phyloP scores from a whole-genome alignment of 208 protist species.

The Trypanosoma congolense region DNA sequence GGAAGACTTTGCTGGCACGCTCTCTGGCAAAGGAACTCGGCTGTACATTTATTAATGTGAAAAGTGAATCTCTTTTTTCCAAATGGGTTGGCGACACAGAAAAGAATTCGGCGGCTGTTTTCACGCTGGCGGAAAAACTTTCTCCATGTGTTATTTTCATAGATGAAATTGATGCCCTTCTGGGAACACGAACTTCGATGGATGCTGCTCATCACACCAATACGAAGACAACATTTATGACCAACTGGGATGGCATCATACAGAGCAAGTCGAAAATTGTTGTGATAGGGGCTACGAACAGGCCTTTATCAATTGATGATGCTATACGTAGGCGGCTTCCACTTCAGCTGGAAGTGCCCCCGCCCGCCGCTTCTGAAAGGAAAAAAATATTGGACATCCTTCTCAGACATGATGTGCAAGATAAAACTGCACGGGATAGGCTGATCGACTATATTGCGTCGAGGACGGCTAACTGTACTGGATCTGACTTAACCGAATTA shows the following conservation, averaged over 20 bases:
- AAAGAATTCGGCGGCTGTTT: constrained; percentile 91
- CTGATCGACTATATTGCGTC: constrained; percentile 73
- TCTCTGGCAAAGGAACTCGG: constrained; percentile 99
- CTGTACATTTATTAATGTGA: constrained; percentile 99
- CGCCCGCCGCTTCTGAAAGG: constrained; percentile 48
- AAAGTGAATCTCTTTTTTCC: constrained; percentile 74
- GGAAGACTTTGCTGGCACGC: constrained; percentile 98
- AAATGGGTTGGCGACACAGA: constrained; percentile 96
- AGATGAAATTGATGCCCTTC: constrained; percentile 90
- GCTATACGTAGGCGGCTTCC: constrained; percentile 89
- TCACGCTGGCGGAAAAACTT: constrained; percentile 79
- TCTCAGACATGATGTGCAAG: constrained; percentile 51
- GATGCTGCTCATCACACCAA: constrained; percentile 66
- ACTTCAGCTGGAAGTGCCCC: constrained; percentile 75
- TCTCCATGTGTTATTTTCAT: constrained; percentile 88
- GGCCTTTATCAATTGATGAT: constrained; percentile 86
- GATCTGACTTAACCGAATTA: constrained; percentile 91
- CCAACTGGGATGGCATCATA: constrained; percentile 84
- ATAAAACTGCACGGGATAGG: constrained; percentile 37
- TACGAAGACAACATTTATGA: constrained; percentile 91
- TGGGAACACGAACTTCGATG: constrained; percentile 66
- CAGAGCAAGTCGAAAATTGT: constrained; percentile 50
- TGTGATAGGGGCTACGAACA: constrained; percentile 89
- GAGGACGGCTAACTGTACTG: constrained; percentile 82
- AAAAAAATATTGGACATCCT: constrained; percentile 79